These are phyloP conservation scores for Blastocrithidia nonstop DNA, from an alignment of 208 protist genomes.

Conservation along the genomic window DNA sequence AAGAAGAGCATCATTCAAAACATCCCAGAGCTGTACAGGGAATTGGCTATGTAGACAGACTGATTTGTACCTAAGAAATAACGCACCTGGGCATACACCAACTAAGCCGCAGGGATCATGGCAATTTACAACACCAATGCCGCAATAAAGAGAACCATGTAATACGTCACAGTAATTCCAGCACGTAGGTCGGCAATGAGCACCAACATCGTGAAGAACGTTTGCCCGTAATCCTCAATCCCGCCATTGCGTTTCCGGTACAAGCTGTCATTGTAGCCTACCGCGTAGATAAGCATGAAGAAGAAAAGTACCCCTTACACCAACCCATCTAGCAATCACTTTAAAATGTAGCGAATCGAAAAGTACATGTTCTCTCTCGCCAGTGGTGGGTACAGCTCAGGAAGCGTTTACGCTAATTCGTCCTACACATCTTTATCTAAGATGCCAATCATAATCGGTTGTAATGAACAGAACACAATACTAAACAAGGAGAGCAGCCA, in stretches of 20 bases:
- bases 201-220: slow-evolving; percentile 58
- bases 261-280: slow-evolving; percentile 23
- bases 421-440: slow-evolving; percentile 81
- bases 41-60: slow-evolving; percentile 26
- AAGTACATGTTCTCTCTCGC: slow-evolving; percentile 62
- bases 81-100: slow-evolving; percentile 29
- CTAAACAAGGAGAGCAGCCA: slow-evolving; percentile 77
- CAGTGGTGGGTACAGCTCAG: slow-evolving; percentile 44
- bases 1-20: slow-evolving; percentile 48
- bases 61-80: slow-evolving; percentile 40
- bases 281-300: slow-evolving; percentile 28
- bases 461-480: slow-evolving; percentile 61
- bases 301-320: slow-evolving; percentile 40
- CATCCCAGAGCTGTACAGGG: slow-evolving; percentile 25
- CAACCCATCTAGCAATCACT: slow-evolving; percentile 42
- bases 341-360: slow-evolving; percentile 32
- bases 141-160: slow-evolving; percentile 27
- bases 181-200: slow-evolving; percentile 44
- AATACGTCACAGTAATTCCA: slow-evolving; percentile 17
- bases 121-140: slow-evolving; percentile 14
- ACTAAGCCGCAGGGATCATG: slow-evolving; percentile 14
- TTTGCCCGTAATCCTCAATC: slow-evolving; percentile 48
- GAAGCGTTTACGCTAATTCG: slow-evolving; percentile 54
- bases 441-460: slow-evolving; percentile 63
- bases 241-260: slow-evolving; percentile 17